These are phyloP conservation scores for Pontederia paniculata DNA, from an alignment of 176 grass and related monocot species.

Conservation along the genomic window DNA sequence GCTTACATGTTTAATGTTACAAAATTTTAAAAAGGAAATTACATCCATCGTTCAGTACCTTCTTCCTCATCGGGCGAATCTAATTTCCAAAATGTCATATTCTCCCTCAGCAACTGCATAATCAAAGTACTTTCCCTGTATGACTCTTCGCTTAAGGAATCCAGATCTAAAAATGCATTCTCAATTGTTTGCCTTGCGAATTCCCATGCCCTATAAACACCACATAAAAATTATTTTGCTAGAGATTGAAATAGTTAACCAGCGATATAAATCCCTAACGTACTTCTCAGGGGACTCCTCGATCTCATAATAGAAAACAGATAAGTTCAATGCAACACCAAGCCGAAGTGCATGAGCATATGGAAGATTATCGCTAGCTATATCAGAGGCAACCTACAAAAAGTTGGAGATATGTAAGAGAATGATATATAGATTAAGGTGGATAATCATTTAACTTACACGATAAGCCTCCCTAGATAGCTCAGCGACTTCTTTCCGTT, in stretches of 20 bases:
- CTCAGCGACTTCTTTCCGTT: constrained; percentile 32
- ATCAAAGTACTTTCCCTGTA: background rate
- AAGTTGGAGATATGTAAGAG: background rate
- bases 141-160: background rate
- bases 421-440: background rate
- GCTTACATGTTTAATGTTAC: no score
- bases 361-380: constrained; percentile 43
- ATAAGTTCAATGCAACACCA: constrained; percentile 76
- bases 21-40: no score
- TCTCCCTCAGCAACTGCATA: background rate
- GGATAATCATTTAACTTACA: constrained; percentile 1
- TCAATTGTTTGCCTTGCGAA: background rate
- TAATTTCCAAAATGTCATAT: background rate
- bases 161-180: background rate
- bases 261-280: background rate
- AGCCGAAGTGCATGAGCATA: constrained; percentile 51
- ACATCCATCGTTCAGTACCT: no score
- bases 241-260: background rate
- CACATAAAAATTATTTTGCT: background rate
- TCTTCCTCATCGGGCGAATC: background rate
- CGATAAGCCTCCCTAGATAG: constrained; percentile 45
- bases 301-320: constrained; percentile 85
- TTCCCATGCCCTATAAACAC: background rate
- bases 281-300: constrained; percentile 56
- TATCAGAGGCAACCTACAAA: constrained; percentile 52